Evolutionary conservation across 2,329 filamentous ascomycete species (phyloP), one percentile per base, ranked within the genome.

Genomic region (Fusarium luffae): DNA sequence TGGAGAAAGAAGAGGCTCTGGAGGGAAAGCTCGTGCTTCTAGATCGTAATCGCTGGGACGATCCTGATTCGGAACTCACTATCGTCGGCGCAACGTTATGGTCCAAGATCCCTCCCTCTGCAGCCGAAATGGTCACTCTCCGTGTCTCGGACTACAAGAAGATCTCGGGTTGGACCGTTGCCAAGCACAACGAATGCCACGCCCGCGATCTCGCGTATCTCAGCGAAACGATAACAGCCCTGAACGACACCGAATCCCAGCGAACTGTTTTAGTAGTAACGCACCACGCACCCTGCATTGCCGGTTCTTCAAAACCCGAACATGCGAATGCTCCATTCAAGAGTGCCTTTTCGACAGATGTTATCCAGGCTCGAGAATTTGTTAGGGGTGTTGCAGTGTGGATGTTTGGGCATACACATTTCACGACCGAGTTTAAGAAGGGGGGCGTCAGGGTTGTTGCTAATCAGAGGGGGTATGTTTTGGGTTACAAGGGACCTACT

Each of bases 81-180:
- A 76, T 90, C 4, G 75, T 90, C 3, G 88, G 88, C 8, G 89
- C 85, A 66, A 88, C 86, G 3, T 79, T 90, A 0, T 89, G 87
- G 84, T 88, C 86, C 3, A 68, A 76, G 0, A 81, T 90, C 8
- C 79, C 84, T 1, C 66, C 79, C 0, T 75, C 80, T 7, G 77
- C 79, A 7, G 76, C 70, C 13, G 74, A 75, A 1, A 71, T 81
- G 7, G 83, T 89, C 16, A 48, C 77, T 27, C 75, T 75, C 34
- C 84, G 79, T 61, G 78, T 89, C 12, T 82, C 81, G 21, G 88
- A 90, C 73, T 89, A 88, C 54, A 77, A 82, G 27, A 80, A 82
- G 28, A 89, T 90, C n/a, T 42, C 75, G 18, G 77, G 73, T 6
- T 90, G 87, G 87, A 82, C 79, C 0, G 75, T 85, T 0, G 78